phyloP scores from a whole-genome alignment of 805 yeast species.

The Ogataea sp. region DNA sequence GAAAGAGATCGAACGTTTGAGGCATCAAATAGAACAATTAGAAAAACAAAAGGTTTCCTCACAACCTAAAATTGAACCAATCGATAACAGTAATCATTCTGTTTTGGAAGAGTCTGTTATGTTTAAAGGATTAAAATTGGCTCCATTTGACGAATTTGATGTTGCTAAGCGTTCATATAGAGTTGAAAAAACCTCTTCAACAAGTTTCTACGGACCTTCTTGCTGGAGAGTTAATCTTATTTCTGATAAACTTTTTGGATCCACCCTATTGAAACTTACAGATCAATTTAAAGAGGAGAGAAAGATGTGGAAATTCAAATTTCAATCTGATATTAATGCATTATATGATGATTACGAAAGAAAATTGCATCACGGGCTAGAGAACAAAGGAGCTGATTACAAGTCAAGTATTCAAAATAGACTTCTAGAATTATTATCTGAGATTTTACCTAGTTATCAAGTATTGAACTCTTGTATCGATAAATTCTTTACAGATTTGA shows the following conservation, averaged over 20 bases:
- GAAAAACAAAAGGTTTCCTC: too few relatives aligned
- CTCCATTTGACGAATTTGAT: background rate
- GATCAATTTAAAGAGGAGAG: conserved; percentile 6
- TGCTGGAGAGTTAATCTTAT: conserved; percentile 11
- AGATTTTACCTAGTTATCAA: conserved; percentile 11
- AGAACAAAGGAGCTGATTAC: background rate
- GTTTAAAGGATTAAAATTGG: background rate
- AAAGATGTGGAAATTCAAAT: conserved; percentile 8
- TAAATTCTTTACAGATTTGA: conserved; percentile 2
- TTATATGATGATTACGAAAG: background rate
- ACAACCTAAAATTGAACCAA: too few relatives aligned
- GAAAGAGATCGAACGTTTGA: background rate
- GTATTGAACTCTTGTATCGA: conserved; percentile 1
- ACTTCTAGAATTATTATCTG: conserved; percentile 1
- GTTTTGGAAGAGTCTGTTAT: background rate
- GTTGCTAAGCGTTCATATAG: conserved; percentile 1
- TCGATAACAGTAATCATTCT: too few relatives aligned
- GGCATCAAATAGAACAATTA: background rate
- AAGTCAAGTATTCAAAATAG: background rate
- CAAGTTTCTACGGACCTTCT: conserved; percentile 7
- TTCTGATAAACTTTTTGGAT: conserved; percentile 4
- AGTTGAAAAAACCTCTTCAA: conserved; percentile 4
- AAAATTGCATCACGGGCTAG: background rate
- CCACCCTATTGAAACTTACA: conserved; percentile 3
- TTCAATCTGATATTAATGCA: background rate